Evolutionary conservation across 805 yeast genomes (phyloP).

Genomic region (Dipodascopsis tothii): DNA sequence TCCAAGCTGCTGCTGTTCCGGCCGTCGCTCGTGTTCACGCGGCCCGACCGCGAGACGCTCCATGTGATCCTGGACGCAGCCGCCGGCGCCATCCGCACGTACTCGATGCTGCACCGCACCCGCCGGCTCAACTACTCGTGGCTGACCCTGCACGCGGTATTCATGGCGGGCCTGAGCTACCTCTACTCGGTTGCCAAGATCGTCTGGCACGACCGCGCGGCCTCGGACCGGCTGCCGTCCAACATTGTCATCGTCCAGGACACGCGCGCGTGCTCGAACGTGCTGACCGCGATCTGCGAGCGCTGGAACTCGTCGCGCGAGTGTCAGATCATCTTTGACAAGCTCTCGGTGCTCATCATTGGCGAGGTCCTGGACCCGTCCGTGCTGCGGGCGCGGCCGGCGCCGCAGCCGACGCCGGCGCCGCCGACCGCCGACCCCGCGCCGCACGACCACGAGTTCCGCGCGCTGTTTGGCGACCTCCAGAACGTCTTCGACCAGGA

Average conservation of each 20-base stretch:
- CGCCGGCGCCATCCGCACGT: constrained; percentile 54
- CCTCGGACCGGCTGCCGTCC: no score
- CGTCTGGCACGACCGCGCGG: no score
- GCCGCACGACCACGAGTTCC: background rate
- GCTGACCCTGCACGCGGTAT: constrained; percentile 81
- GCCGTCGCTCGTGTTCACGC: constrained; percentile 61
- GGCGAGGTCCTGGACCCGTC: background rate
- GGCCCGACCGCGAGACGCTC: constrained; percentile 46
- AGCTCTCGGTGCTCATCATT: background rate
- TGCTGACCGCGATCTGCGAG: background rate
- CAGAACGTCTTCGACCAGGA: background rate
- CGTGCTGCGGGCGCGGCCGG: no score
- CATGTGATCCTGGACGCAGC: constrained; percentile 52
- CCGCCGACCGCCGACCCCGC: no score
- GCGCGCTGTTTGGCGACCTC: background rate
- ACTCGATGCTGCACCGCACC: constrained; percentile 45
- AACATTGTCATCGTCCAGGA: background rate
- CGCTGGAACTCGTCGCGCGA: background rate
- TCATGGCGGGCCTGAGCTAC: constrained; percentile 56
- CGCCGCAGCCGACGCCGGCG: no score
- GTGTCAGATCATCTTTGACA: background rate
- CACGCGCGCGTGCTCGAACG: background rate
- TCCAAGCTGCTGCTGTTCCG: constrained; percentile 56
- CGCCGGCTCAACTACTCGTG: constrained; percentile 71
- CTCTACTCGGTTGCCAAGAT: constrained; percentile 11